Evolutionary conservation across 345 rosid species (phyloP).

Genomic region (Brassica cretica): DNA sequence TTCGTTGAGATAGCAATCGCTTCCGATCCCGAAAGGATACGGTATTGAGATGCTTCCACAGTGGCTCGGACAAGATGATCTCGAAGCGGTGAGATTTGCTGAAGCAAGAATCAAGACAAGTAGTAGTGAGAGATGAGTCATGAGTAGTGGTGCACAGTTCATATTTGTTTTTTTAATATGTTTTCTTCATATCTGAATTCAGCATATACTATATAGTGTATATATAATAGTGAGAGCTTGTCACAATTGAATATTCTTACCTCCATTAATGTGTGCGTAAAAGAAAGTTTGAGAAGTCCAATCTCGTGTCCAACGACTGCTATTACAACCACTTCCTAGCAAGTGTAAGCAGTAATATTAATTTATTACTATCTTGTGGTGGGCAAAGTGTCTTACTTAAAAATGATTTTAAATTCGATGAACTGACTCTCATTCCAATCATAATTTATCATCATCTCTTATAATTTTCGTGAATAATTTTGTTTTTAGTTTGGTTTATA

Average conservation of each 20-base stretch:
- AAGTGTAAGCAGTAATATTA: background rate
- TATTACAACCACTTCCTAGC: background rate
- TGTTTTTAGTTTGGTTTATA: background rate
- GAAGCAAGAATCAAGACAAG: background rate
- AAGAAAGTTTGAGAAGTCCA: background rate
- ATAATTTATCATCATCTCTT: background rate
- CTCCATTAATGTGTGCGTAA: background rate
- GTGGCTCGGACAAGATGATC: background rate
- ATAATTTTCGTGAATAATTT: background rate
- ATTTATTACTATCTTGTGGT: background rate
- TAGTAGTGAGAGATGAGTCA: background rate
- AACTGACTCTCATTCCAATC: background rate
- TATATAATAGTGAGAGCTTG: background rate
- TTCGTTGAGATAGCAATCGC: background rate
- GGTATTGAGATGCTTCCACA: background rate
- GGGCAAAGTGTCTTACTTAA: background rate
- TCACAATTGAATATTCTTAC: background rate
- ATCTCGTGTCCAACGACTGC: background rate
- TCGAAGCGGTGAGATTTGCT: background rate
- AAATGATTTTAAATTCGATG: background rate
- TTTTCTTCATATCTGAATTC: background rate
- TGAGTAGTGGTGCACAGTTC: background rate
- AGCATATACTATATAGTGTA: background rate
- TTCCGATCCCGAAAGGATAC: background rate
- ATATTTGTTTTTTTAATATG: background rate